Conservation (phyloP, 495 filamentous ascomycete species). For the Penicillium nucicola region DNA sequence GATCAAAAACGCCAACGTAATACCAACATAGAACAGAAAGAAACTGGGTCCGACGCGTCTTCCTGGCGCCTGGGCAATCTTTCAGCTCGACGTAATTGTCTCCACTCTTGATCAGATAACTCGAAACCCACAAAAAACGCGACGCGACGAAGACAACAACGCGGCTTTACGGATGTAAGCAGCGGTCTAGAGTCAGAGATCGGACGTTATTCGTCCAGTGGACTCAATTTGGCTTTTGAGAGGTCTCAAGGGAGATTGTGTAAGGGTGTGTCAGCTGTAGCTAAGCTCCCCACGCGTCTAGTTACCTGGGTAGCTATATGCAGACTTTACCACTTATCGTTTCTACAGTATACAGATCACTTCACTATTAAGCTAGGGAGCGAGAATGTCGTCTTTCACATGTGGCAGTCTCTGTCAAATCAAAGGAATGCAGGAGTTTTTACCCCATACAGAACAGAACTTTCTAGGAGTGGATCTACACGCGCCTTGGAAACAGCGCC, state of each 20-base stretch:
- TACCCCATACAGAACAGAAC: conserved; percentile 12
- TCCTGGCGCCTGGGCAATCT: conserved; percentile 9
- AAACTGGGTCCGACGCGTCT: conserved; percentile 13
- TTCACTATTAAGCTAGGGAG: too few relatives aligned
- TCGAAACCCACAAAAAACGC: conserved; percentile 12
- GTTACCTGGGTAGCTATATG: neutral
- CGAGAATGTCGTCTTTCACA: neutral
- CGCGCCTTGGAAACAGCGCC: neutral
- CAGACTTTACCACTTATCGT: too few relatives aligned
- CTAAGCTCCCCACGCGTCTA: conserved; percentile 4
- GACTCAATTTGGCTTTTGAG: neutral
- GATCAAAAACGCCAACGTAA: neutral
- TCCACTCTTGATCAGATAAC: conserved; percentile 29
- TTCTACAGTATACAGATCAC: too few relatives aligned
- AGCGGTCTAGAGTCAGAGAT: conserved; percentile 8
- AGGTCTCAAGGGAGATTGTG: neutral
- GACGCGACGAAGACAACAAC: conserved; percentile 21
- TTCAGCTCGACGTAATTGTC: conserved; percentile 20
- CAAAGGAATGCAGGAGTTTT: conserved; percentile 20
- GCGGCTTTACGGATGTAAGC: conserved; percentile 29
- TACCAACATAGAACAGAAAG: neutral
- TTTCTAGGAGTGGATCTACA: conserved; percentile 10
- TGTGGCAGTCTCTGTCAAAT: conserved; percentile 1
- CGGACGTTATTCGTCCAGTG: neutral
- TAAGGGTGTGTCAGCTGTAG: neutral